These are phyloP conservation scores for Ascosphaera aggregata DNA, from an alignment of 2,329 filamentous ascomycete species.

Conservation along the genomic window DNA sequence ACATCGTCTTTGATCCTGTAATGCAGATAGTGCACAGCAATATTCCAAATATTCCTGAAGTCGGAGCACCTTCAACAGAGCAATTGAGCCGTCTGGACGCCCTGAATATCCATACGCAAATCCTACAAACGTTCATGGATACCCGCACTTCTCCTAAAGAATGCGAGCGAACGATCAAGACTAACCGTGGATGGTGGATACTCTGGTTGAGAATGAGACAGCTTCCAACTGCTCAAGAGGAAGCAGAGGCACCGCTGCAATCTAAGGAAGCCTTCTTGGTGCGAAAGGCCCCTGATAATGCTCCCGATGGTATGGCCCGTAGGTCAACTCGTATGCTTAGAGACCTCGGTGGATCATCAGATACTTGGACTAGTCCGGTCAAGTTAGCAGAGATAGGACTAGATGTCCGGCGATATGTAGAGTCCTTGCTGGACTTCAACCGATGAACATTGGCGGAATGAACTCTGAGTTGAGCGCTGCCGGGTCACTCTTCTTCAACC, in stretches of 20 bases:
- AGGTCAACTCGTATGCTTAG: slow-evolving; percentile 15
- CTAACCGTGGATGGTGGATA: slow-evolving; percentile 42
- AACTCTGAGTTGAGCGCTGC: no score
- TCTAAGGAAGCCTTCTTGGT: slow-evolving; percentile 22
- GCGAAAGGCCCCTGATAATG: slow-evolving; percentile 21
- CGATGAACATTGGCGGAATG: no score
- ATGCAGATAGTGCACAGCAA: slow-evolving; percentile 34
- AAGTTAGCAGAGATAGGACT: slow-evolving; percentile 22
- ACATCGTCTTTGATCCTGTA: slow-evolving; percentile 36
- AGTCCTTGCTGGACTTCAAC: slow-evolving; percentile 22
- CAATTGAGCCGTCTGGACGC: slow-evolving; percentile 31
- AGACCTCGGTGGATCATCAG: slow-evolving; percentile 16
- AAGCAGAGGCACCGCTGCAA: slow-evolving; percentile 3
- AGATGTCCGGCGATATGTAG: slow-evolving; percentile 24
- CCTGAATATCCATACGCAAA: slow-evolving; percentile 36
- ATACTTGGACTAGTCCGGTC: slow-evolving; percentile 10
- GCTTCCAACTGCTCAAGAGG: slow-evolving; percentile 1
- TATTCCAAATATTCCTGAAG: slow-evolving; percentile 39
- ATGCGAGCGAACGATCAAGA: slow-evolving; percentile 38
- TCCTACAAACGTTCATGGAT: slow-evolving; percentile 31
- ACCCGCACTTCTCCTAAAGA: slow-evolving; percentile 25
- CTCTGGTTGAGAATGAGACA: slow-evolving; percentile 34
- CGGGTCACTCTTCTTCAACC: no score
- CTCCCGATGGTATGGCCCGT: slow-evolving; percentile 12
- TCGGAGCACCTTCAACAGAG: slow-evolving; percentile 16